These are phyloP conservation scores for Fomitopsis pulvina DNA, from an alignment of 768 basidiomycete species.

Conservation along the genomic window DNA sequence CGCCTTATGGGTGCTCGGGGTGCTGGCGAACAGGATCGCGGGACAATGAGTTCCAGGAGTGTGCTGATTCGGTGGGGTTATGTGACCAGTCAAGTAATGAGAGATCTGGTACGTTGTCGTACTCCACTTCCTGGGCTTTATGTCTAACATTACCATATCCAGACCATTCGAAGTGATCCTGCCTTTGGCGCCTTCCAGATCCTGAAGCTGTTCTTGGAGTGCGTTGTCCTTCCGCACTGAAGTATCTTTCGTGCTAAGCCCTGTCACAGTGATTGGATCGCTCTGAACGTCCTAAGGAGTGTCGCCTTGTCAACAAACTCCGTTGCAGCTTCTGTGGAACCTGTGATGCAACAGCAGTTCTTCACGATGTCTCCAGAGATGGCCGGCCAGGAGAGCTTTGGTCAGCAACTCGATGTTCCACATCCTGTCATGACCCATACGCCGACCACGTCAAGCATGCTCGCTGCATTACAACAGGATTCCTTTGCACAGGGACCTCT, in stretches of 20 bases:
- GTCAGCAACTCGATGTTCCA: slow-evolving; percentile 52
- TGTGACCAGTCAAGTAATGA: slow-evolving; percentile 89
- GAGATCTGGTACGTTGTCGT: slow-evolving; percentile 62
- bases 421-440: slow-evolving; percentile 67
- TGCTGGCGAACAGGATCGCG: slow-evolving; percentile 61
- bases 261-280: slow-evolving; percentile 75
- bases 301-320: slow-evolving; percentile 89
- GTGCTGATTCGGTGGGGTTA: slow-evolving; percentile 89
- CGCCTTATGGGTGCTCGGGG: slow-evolving; percentile 69
- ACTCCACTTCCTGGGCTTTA: not conserved
- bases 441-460: slow-evolving; percentile 86
- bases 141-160: slow-evolving; percentile 6
- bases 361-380: slow-evolving; percentile 76
- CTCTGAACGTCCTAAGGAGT: slow-evolving; percentile 78
- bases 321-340: slow-evolving; percentile 87
- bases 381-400: slow-evolving; percentile 78
- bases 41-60: slow-evolving; percentile 80
- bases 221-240: slow-evolving; percentile 27
- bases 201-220: slow-evolving; percentile 87
- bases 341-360: slow-evolving; percentile 87
- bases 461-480: slow-evolving; percentile 79
- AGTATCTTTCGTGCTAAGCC: not conserved
- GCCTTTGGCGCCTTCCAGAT: slow-evolving; percentile 93
- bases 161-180: slow-evolving; percentile 91
- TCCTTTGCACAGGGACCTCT: slow-evolving; percentile 59